Base-by-base conservation (phyloP, 345 rosid genomes). In the Eucalyptus tenuipes region DNA sequence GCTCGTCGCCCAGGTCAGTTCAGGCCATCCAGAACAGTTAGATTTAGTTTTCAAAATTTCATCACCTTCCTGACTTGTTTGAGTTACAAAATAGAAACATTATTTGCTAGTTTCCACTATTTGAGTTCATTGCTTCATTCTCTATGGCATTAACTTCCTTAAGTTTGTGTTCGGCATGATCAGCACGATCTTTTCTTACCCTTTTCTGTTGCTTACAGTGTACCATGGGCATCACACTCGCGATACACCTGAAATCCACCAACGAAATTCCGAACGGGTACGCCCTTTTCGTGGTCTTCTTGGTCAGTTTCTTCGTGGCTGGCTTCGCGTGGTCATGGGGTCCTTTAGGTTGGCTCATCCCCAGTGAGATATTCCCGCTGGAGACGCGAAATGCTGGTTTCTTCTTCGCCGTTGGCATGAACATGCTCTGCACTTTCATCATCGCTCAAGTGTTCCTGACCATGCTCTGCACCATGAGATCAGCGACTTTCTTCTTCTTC, bases 251-350 rank as follows among this genome's bases (percentile, higher is more conserved):
- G 85, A 89, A 89, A 7, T 52, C 93, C 5, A 93, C 95, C 9
- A 91, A 91, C 27, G 18, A 93, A 45, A 91, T 96, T 3, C 89
- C 90, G 15, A 91, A 29, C 55, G 6, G 40, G 15, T 88, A 92
- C 64, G 99, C 97, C 10, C 13, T 57, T 5, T 18, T 93, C 3
- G 94, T 93, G 10, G 96, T 94, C 93, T 48, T 89, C 14, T 87
- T 95, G 52, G 95, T 97, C 53, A 94, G 97, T 53, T 27, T 92
- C 25, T 96, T 88, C 86, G 97, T 96, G 66, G 90, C 92, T 91
- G 91, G 92, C 11, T 96, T 95, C 33, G 96, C 98, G 0, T 96
- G 99, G 99, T 96, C 98, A 29, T 96, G 98, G 97, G 98, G 98
- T 53, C 98, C 97, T 13, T 89, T 97, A 7, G 98, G 97, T 17